Evolutionary conservation across 1,139 yeast species (phyloP).

Genomic region (Sugiyamaella castrensis): DNA sequence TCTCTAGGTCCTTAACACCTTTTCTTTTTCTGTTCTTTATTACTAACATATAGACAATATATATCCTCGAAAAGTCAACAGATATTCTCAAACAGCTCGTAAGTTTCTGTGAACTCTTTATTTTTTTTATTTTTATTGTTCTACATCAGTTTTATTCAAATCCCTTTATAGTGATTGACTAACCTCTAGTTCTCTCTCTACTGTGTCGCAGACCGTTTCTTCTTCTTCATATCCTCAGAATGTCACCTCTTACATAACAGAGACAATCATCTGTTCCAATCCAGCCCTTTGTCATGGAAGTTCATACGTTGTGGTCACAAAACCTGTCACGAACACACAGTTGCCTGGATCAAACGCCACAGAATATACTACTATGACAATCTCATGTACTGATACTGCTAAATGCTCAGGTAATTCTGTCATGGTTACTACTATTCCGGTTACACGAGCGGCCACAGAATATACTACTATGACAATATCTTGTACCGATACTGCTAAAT

Average conservation of each 20-base stretch:
- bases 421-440: slow-evolving; percentile 1
- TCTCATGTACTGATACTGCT: slow-evolving; percentile 10
- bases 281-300: background rate
- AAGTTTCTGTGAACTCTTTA: no score
- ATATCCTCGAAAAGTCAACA: no score
- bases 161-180: background rate
- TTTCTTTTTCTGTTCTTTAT: background rate
- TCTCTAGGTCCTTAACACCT: no score
- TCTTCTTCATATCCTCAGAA: background rate
- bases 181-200: background rate
- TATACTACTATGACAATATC: slow-evolving; percentile 5
- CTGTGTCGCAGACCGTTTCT: background rate
- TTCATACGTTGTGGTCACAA: no score
- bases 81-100: no score
- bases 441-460: background rate
- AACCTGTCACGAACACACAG: no score
- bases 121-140: no score
- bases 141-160: no score
- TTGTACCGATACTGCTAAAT: slow-evolving; percentile 1
- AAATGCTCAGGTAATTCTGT: slow-evolving; percentile 8
- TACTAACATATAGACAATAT: no score
- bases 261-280: background rate
- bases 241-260: background rate
- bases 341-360: background rate
- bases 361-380: slow-evolving; percentile 5